Base-by-base conservation (phyloP, 2,329 filamentous ascomycete species). In the Aspergillus puulaauensis region DNA sequence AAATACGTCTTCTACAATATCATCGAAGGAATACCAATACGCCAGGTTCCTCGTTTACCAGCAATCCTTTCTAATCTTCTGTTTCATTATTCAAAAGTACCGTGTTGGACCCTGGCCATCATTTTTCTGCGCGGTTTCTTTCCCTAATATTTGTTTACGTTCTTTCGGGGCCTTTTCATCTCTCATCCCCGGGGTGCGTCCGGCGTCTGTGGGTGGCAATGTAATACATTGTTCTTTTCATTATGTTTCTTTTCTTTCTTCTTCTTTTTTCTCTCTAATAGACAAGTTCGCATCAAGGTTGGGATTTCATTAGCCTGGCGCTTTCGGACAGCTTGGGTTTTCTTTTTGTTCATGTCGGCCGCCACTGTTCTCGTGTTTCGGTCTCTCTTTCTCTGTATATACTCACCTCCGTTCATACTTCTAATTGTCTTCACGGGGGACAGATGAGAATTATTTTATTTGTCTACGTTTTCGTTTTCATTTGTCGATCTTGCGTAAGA, bases 221-320 rank as follows among this genome's bases (percentile, higher is more conserved):
- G 41, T 46, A 27, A 31, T 35, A 41, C 24, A 44, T 23, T 43
- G 6, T 44, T 37, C 33, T 11, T 41, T 33, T 27, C 21, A 3
- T 54, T 54, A 23, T 54, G 31, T 21, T 48, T n/a, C n/a, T n/a
- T n/a, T n/a, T n/a, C n/a, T n/a, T 41, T n/a, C 15, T 27, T 47
- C 3, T 12, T 33, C 7, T 12, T 33, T 8, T 33, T 33, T 33
- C 6, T 12, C 31, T 37, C 7, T 21, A 40, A 47, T 48, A 54
- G 51, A 53, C 31, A 46, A 27, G 21, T 43, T 52, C 24, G 52
- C 52, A 54, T 48, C 24, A 45, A 40, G 52, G 43, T 47, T 33
- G 52, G 52, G 41, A 33, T 41, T 47, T 54, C 8, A 48, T 37
- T 37, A 37, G 43, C 52, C 52, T 37, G 52, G 52, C 52, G 52